Evolutionary conservation across 176 grass and related monocot species (phyloP).

Genomic region (Musa acuminata): DNA sequence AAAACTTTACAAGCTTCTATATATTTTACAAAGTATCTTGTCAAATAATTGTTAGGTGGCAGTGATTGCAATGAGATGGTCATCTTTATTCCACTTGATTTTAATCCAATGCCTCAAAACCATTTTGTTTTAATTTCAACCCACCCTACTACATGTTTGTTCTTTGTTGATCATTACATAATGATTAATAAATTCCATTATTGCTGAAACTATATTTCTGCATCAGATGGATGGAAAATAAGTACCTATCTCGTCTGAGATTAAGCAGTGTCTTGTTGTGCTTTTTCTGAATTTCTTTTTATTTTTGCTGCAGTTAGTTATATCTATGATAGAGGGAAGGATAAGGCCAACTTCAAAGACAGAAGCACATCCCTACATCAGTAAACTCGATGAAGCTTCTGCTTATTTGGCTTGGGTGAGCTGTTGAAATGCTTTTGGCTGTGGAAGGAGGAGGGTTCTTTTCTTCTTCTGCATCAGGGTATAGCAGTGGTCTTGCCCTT

Average conservation of each 20-base stretch:
- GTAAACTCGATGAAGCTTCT: conserved; percentile 8
- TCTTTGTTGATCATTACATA: background rate
- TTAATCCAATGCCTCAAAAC: background rate
- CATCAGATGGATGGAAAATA: too few relatives aligned
- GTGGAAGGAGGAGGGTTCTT: conserved; percentile 99
- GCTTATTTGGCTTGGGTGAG: conserved; percentile 56
- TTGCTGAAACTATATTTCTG: background rate
- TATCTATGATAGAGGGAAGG: background rate
- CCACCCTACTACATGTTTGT: background rate
- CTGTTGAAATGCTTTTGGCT: conserved; percentile 85
- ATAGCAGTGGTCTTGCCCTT: conserved; percentile 83
- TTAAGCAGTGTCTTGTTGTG: background rate
- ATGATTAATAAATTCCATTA: background rate
- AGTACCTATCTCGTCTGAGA: too few relatives aligned
- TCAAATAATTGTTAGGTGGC: background rate
- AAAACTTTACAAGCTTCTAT: too few relatives aligned
- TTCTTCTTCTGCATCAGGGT: conserved; percentile 94
- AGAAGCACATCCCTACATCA: background rate
- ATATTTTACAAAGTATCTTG: background rate
- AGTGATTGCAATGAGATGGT: background rate
- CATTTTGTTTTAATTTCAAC: background rate
- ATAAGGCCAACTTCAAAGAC: background rate
- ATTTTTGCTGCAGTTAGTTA: background rate
- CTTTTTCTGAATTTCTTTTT: background rate
- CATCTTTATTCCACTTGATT: background rate